Conservation (phyloP, 768 basidiomycete species). For the Tephrocybe sp. region DNA sequence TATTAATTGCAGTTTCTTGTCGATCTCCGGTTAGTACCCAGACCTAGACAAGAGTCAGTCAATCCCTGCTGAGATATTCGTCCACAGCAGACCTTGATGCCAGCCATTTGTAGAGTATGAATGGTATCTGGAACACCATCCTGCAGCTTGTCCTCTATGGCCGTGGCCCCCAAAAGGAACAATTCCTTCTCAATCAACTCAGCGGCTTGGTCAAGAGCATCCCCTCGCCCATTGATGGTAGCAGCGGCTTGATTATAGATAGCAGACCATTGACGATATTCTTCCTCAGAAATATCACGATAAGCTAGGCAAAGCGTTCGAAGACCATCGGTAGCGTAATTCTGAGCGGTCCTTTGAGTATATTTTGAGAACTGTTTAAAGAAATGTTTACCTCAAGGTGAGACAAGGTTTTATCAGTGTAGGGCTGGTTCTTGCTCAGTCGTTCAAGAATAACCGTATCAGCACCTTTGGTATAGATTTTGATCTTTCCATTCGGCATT, state of each 20-base stretch:
- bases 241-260: slow-evolving; percentile 91
- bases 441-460: slow-evolving; percentile 97
- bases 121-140: slow-evolving; percentile 99
- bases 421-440: slow-evolving; percentile 79
- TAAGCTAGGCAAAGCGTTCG: slow-evolving; percentile 96
- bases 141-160: slow-evolving; percentile 97
- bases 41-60: slow-evolving; percentile 45
- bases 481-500: slow-evolving; percentile 85
- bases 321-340: slow-evolving; percentile 95
- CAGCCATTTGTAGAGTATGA: slow-evolving; percentile 95
- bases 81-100: slow-evolving; percentile 70
- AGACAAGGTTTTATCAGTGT: slow-evolving; percentile 78
- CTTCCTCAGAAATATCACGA: slow-evolving; percentile 87
- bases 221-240: slow-evolving; percentile 93
- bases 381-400: slow-evolving; percentile 80
- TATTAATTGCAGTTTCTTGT: slow-evolving; percentile 99
- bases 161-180: slow-evolving; percentile 91
- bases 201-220: slow-evolving; percentile 91
- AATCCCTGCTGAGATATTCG: background rate
- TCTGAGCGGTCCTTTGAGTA: slow-evolving; percentile 40
- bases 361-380: slow-evolving; percentile 2
- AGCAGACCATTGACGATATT: slow-evolving; percentile 84
- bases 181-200: slow-evolving; percentile 96
- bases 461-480: slow-evolving; percentile 94
- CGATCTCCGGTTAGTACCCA: slow-evolving; percentile 99